Evolutionary conservation across 495 filamentous ascomycete genomes (phyloP).

Genomic region (Mytilinidion resinicola): DNA sequence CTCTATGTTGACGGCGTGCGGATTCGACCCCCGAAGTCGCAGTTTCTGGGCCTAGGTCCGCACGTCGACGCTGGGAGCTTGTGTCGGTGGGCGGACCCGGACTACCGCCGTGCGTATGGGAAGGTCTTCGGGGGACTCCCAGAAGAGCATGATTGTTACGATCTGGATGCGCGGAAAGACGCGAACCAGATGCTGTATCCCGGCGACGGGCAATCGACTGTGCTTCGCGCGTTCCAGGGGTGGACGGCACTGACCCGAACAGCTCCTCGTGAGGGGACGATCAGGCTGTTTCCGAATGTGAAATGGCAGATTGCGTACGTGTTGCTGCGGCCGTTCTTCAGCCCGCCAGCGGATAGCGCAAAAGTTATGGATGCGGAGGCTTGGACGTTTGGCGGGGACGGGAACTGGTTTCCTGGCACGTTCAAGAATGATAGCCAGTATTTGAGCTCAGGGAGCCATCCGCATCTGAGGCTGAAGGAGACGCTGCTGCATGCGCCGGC

Average conservation of each 20-base stretch:
- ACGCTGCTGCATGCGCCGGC: not conserved
- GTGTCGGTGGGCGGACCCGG: constrained; percentile 17
- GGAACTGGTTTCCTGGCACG: too few species aligned
- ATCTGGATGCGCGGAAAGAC: constrained; percentile 1
- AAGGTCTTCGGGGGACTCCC: constrained; percentile 20
- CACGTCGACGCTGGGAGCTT: constrained; percentile 21
- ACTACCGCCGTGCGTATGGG: constrained; percentile 17
- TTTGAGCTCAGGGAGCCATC: too few species aligned
- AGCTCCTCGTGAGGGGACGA: constrained; percentile 13
- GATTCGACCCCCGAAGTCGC: constrained; percentile 11
- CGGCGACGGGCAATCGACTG: constrained; percentile 15
- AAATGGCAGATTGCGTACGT: too few species aligned
- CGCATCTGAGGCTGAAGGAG: not conserved
- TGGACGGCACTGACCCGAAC: constrained; percentile 22
- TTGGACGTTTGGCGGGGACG: too few species aligned
- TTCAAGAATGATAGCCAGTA: too few species aligned
- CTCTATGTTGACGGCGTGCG: constrained; percentile 21
- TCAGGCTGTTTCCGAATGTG: not conserved
- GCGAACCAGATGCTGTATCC: constrained; percentile 12
- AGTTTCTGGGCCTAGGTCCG: constrained; percentile 19
- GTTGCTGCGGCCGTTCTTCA: too few species aligned
- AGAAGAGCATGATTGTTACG: constrained; percentile 7
- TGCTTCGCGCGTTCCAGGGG: constrained; percentile 23
- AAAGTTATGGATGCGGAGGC: too few species aligned
- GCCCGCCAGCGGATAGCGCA: too few species aligned